Evolutionary conservation across 345 rosid genomes (phyloP).

Genomic region (Melastoma malabathricum): DNA sequence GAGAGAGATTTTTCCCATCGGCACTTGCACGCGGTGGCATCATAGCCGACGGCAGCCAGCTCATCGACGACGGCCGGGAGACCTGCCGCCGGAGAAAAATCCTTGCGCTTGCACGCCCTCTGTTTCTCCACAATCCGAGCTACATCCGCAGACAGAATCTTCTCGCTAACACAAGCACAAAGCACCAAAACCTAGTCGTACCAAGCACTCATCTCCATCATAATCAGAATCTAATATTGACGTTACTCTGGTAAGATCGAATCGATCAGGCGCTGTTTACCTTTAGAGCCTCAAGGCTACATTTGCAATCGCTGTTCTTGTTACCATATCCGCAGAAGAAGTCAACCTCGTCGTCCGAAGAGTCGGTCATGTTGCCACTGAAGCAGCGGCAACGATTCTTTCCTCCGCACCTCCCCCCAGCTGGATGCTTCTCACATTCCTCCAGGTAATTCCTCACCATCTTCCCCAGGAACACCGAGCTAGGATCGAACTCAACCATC

Average conservation of each 20-base stretch:
- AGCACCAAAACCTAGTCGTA: constrained; percentile 43
- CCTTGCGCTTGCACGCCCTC: constrained; percentile 44
- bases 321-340: constrained; percentile 14
- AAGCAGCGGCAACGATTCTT: constrained; percentile 52
- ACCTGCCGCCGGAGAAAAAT: constrained; percentile 18
- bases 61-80: constrained; percentile 41
- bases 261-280: constrained; percentile 14
- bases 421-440: constrained; percentile 39
- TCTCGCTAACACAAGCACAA: constrained; percentile 37
- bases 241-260: too few relatives aligned
- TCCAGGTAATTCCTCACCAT: constrained; percentile 79
- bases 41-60: constrained; percentile 48
- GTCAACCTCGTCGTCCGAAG: constrained; percentile 70
- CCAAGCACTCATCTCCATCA: too few relatives aligned
- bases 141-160: constrained; percentile 46
- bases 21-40: constrained; percentile 69
- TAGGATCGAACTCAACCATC: constrained; percentile 51
- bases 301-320: constrained; percentile 12
- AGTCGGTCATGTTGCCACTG: constrained; percentile 45
- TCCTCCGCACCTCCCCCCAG: constrained; percentile 20
- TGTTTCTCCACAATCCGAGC: constrained; percentile 64
- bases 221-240: too few relatives aligned
- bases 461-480: constrained; percentile 53
- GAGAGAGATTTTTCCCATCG: constrained; percentile 71
- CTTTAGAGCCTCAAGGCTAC: constrained; percentile 44